Evolutionary conservation across 805 yeast genomes (phyloP).

Genomic region (Sugiyamaella chiloensis): DNA sequence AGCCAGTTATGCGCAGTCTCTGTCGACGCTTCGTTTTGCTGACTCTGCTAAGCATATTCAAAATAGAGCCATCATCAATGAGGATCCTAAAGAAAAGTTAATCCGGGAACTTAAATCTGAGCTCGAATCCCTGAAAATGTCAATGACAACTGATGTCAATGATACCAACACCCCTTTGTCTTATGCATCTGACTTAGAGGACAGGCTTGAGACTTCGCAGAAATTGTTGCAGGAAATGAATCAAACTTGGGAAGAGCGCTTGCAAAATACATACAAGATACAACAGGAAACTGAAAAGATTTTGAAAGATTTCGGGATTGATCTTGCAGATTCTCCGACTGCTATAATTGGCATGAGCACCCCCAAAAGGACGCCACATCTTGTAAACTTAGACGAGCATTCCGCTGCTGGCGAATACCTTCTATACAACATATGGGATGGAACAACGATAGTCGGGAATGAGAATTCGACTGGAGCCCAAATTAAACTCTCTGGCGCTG

Average conservation of each 20-base stretch:
- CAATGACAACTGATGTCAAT: slow-evolving; percentile 12
- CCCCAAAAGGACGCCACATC: slow-evolving; percentile 28
- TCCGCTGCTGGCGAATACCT: slow-evolving; percentile 29
- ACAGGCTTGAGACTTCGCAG: slow-evolving; percentile 23
- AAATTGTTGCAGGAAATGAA: slow-evolving; percentile 27
- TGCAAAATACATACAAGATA: slow-evolving; percentile 24
- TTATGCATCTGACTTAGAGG: slow-evolving; percentile 18
- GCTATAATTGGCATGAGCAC: slow-evolving; percentile 26
- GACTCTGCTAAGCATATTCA: slow-evolving; percentile 27
- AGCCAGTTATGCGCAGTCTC: slow-evolving; percentile 22
- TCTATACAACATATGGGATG: slow-evolving; percentile 28
- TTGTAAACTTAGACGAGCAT: slow-evolving; percentile 30
- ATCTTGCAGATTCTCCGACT: slow-evolving; percentile 21
- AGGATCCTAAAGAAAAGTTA: slow-evolving; percentile 57
- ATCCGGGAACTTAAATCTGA: slow-evolving; percentile 28
- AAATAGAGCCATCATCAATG: slow-evolving; percentile 55
- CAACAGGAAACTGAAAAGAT: slow-evolving; percentile 28
- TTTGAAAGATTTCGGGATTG: slow-evolving; percentile 29
- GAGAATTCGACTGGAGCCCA: slow-evolving; percentile 19
- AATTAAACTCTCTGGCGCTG: slow-evolving; percentile 26
- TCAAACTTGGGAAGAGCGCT: slow-evolving; percentile 29
- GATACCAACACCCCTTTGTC: slow-evolving; percentile 3
- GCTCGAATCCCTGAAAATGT: slow-evolving; percentile 20
- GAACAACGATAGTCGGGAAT: slow-evolving; percentile 26
- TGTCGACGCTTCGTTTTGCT: slow-evolving; percentile 25